Base-by-base conservation (phyloP, 1,284 basidiomycete genomes). In the Ceratobasidium sp. region DNA sequence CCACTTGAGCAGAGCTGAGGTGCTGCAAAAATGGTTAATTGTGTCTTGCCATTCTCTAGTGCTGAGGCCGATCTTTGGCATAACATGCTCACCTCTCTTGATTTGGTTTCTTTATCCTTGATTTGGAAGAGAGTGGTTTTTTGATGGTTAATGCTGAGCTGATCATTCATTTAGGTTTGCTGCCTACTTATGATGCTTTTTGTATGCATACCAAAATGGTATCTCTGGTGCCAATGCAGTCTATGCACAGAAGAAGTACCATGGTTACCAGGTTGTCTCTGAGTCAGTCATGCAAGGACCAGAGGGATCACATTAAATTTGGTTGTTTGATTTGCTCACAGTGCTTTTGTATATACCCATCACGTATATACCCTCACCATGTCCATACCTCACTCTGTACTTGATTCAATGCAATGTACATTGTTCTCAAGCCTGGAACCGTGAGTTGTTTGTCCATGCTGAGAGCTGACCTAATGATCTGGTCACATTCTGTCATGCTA, bases 191-290 rank as follows among this genome's bases (percentile, higher is more conserved):
- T 42, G 40, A 6, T 26, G 78, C 10, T 80, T 73, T 63, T 61
- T 79, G 42, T 63, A 79, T 72, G 78, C 58, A 44, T 79, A 80
- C 64, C 42, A 60, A 7, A 28, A 75, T 44, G 68, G 78, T 15
- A 42, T 79, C 6, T 70, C 58, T 18, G 78, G 79, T 1, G 61
- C 33, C 23, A 44, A 80, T 53, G 79, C 79, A n/a, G 72, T 68
- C 10, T 80, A 73, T 72, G 79, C 68, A 18, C 51, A 51, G 5
- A 79, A 69, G 33, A 60, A 44, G 58, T 80, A 80, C 51, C 56
- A 60, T 23, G 78, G 79, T 2, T 78, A 80, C 44, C 66, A 68
- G 10, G 40, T 55, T 20, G n/a, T 75, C 5, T 68, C 71, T 23
- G 26, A 51, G 12, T 39, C 58, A 20, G 44, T 77, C 33, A 49